A percentile compares a stretch with the other conserved stretches of the same genome.
Evolutionary conservation across 1,284 basidiomycete species (phyloP).

Genomic region (Rhodotorula sp.): DNA sequence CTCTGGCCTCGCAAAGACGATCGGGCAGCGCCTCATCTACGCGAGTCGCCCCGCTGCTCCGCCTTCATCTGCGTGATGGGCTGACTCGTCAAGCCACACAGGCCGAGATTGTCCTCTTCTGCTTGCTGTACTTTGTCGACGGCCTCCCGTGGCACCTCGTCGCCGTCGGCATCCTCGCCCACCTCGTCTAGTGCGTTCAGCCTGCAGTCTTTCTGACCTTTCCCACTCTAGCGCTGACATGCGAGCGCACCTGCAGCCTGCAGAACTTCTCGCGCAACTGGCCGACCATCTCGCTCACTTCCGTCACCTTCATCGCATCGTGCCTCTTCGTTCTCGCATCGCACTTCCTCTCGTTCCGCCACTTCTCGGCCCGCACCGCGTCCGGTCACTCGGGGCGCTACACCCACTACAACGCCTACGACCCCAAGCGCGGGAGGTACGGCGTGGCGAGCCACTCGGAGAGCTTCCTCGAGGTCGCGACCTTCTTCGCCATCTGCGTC

Average conservation of each 20-base stretch:
- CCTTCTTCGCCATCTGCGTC: slow-evolving; percentile 88
- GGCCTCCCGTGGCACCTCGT: slow-evolving; percentile 70
- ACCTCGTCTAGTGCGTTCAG: slow-evolving; percentile 64
- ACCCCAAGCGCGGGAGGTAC: neutral
- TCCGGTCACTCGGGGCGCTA: slow-evolving; percentile 10
- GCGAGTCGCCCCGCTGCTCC: slow-evolving; percentile 54
- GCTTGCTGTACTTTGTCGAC: slow-evolving; percentile 75
- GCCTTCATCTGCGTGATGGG: neutral
- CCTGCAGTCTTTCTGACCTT: neutral
- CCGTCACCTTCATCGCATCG: slow-evolving; percentile 75
- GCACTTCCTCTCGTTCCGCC: slow-evolving; percentile 92
- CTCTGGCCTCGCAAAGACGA: slow-evolving; percentile 70
- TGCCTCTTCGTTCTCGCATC: slow-evolving; percentile 79
- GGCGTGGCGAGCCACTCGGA: neutral
- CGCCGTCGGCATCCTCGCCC: slow-evolving; percentile 76
- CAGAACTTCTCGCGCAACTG: slow-evolving; percentile 84
- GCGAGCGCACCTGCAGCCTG: slow-evolving; percentile 11
- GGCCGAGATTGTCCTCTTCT: slow-evolving; percentile 74
- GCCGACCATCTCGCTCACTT: slow-evolving; percentile 87
- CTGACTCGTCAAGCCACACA: slow-evolving; percentile 48
- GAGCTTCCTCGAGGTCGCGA: slow-evolving; percentile 78
- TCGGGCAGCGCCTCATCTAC: slow-evolving; percentile 80
- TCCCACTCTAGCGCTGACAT: neutral
- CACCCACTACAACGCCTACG: slow-evolving; percentile 23
- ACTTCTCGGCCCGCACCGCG: slow-evolving; percentile 69